These are phyloP conservation scores for Phlebopus sp. DNA, from an alignment of 1,284 basidiomycete genomes.

Conservation along the genomic window DNA sequence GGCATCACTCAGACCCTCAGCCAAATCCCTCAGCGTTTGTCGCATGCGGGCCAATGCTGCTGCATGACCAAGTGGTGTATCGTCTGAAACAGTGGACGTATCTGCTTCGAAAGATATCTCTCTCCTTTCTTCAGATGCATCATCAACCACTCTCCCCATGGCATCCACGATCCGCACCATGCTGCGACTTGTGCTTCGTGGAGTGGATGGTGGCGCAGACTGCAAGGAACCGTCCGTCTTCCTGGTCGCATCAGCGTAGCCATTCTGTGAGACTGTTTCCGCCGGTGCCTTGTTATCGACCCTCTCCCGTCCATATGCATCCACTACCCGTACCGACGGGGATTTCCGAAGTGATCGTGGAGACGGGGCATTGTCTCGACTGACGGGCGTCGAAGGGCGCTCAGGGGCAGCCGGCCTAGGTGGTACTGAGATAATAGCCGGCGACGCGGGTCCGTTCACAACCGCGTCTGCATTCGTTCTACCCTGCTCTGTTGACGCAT, in stretches of 20 bases:
- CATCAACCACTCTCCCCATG: conserved; percentile 58
- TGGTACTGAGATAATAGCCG: not conserved
- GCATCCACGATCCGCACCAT: conserved; percentile 62
- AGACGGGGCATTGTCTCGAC: conserved; percentile 29
- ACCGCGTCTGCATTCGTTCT: not conserved
- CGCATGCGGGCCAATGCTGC: conserved; percentile 56
- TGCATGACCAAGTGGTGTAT: conserved; percentile 39
- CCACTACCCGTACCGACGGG: conserved; percentile 54
- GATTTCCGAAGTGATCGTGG: conserved; percentile 41
- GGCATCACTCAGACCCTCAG: conserved; percentile 50
- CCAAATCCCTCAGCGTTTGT: conserved; percentile 53
- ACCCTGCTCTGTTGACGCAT: not conserved
- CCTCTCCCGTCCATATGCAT: conserved; percentile 53
- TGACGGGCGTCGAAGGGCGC: conserved; percentile 18
- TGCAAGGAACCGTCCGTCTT: conserved; percentile 1
- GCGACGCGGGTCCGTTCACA: conserved; percentile 2
- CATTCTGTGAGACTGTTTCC: conserved; percentile 4
- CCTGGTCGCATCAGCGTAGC: conserved; percentile 16
- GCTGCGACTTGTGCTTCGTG: conserved; percentile 36
- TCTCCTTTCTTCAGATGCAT: conserved; percentile 11
- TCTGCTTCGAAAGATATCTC: conserved; percentile 28
- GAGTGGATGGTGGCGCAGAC: conserved; percentile 23
- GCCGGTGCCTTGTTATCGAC: conserved; percentile 9
- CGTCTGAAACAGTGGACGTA: conserved; percentile 24
- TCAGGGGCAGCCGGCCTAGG: conserved; percentile 19